Base-by-base conservation (phyloP, 2,329 filamentous ascomycete species). In the Juglanconis sp. region DNA sequence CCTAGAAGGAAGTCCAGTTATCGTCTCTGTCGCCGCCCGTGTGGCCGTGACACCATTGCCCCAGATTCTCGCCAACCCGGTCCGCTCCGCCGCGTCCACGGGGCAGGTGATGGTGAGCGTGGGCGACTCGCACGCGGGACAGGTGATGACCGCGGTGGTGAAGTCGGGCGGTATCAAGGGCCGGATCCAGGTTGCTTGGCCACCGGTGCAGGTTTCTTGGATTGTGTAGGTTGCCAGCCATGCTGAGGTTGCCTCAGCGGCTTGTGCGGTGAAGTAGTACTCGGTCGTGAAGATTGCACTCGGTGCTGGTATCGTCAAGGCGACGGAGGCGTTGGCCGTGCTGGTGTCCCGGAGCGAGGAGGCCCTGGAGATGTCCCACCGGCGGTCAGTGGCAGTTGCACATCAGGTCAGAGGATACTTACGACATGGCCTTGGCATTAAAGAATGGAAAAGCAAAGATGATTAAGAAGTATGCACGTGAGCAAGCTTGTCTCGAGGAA, bases 211-310 rank as follows among this genome's bases (percentile, higher is more conserved):
- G 34, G 70, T 70, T 67, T 77, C 71, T 8, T 66, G 68, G 65
- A 78, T 65, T 55, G 75, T 78, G 69, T 77, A 79, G 36, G 73
- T 74, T 38, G 76, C 74, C 42, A 70, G 59, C 75, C 76, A 77
- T 51, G 65, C 60, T 63, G 70, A 67, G n/a, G 71, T 74, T 59
- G 71, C 66, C 65, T 74, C 74, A 56, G 74, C 75, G 9, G 76
- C 76, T 34, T 68, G 68, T 31, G 71, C 64, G 46, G 70, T 69
- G 35, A 73, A 74, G 64, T 70, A 68, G 68, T 77, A 79, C 47
- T 73, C 66, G 6, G 73, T 76, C 38, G 74, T 76, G 65, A 69
- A 75, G 53, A 61, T 53, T 11, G 67, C 52, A 31, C 68, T 64
- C 17, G 68, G 69, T 30, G 67, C 63, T 5, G 63, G 5, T 10